A percentile compares a stretch with the other conserved stretches of the same genome.
phyloP scores from a whole-genome alignment of 352 stramenopile genomes.

The Pythium rishiriense region DNA sequence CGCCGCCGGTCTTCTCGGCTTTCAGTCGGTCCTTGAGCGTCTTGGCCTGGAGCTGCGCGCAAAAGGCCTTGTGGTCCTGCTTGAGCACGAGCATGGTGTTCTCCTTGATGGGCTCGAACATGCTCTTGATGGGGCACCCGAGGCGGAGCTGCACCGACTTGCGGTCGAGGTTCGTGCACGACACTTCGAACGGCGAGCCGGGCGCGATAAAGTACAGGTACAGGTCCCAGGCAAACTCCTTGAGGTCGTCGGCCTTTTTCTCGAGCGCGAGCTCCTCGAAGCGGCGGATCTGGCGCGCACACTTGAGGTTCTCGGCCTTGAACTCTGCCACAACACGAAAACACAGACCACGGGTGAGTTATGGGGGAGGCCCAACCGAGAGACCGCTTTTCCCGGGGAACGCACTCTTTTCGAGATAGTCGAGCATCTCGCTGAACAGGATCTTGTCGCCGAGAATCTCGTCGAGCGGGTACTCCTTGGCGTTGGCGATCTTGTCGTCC shows the following conservation, averaged over 20 bases:
- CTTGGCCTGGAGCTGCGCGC: slow-evolving; percentile 67
- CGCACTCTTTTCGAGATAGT: slow-evolving; percentile 86
- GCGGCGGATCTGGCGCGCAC: slow-evolving; percentile 71
- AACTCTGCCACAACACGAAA: slow-evolving; percentile 49
- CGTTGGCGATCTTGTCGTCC: slow-evolving; percentile 52
- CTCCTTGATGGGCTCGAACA: slow-evolving; percentile 87
- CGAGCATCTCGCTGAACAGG: slow-evolving; percentile 81
- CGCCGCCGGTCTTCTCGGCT: slow-evolving; percentile 45
- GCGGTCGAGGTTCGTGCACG: slow-evolving; percentile 78
- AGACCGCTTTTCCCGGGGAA: no score
- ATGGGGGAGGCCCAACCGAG: no score
- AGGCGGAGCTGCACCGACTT: slow-evolving; percentile 83
- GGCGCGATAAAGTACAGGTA: slow-evolving; percentile 86
- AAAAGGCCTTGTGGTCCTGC: slow-evolving; percentile 83
- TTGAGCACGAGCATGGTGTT: slow-evolving; percentile 85
- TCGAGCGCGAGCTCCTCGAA: slow-evolving; percentile 76
- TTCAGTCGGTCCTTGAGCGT: slow-evolving; percentile 75
- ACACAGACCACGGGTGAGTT: no score
- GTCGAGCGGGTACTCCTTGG: slow-evolving; percentile 72
- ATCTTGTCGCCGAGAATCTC: slow-evolving; percentile 83
- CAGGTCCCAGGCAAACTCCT: slow-evolving; percentile 78
- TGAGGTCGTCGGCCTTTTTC: slow-evolving; percentile 72
- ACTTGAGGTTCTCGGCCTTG: slow-evolving; percentile 86
- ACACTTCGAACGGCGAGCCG: slow-evolving; percentile 74
- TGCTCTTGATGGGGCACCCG: slow-evolving; percentile 72